Evolutionary conservation across 192 early-diverging fungal genomes (phyloP).

Genomic region (Diversispora epigaea): DNA sequence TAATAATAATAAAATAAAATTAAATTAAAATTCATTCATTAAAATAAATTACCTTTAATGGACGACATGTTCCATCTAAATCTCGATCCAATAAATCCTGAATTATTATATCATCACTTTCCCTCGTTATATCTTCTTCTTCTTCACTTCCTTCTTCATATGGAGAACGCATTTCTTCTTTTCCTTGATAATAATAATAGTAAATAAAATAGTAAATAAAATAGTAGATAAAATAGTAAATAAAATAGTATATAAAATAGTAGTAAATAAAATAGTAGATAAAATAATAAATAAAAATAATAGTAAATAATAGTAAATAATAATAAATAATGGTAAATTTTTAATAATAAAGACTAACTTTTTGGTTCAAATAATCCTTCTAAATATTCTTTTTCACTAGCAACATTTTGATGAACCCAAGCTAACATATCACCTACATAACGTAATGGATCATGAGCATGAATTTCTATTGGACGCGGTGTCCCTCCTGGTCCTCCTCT

Average conservation of each 20-base stretch:
- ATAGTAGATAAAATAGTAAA: not conserved
- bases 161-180: not conserved
- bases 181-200: too few relatives aligned
- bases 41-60: conserved; percentile 59
- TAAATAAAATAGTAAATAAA: not conserved
- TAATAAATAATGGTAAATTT: not conserved
- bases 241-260: not conserved
- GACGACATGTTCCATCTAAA: conserved; percentile 71
- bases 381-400: conserved; percentile 85
- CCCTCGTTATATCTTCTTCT: conserved; percentile 32
- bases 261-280: not conserved
- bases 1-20: not conserved
- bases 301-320: not conserved
- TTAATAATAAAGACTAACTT: conserved; percentile 4
- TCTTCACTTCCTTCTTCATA: conserved; percentile 24
- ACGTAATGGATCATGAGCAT: conserved; percentile 86
- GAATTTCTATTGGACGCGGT: conserved; percentile 88
- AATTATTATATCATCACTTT: conserved; percentile 48
- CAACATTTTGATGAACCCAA: conserved; percentile 92
- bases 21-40: not conserved
- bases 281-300: not conserved
- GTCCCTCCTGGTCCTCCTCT: conserved; percentile 73
- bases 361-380: conserved; percentile 66
- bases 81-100: conserved; percentile 63
- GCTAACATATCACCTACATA: conserved; percentile 97